Conservation (phyloP, 495 filamentous ascomycete genomes). For the Aspergillus homomorphus region DNA sequence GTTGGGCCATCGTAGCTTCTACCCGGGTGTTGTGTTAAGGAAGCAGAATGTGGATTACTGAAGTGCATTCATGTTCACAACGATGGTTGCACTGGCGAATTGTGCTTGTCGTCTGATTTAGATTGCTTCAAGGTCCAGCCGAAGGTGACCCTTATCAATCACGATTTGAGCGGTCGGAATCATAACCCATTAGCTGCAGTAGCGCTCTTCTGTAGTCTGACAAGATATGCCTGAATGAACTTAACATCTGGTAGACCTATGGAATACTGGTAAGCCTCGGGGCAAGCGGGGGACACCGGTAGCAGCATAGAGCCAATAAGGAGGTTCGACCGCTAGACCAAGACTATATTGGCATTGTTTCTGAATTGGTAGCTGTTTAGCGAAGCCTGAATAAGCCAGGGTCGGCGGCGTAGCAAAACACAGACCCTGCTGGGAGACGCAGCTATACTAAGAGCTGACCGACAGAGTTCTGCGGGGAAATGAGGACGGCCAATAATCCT, state of each 20-base stretch:
- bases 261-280: neutral
- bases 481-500: too few relatives aligned
- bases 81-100: too few relatives aligned
- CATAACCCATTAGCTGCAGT: neutral
- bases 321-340: neutral
- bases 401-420: too few relatives aligned
- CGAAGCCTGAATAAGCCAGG: too few relatives aligned
- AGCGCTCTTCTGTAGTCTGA: neutral
- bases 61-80: too few relatives aligned
- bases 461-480: neutral
- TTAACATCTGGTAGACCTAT: neutral
- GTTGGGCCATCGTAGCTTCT: too few relatives aligned
- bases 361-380: neutral
- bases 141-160: neutral
- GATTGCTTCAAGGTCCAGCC: too few relatives aligned
- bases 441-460: neutral
- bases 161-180: neutral
- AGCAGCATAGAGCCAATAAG: neutral
- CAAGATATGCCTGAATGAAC: neutral
- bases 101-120: too few relatives aligned
- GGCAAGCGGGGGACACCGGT: too few relatives aligned
- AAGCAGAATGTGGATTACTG: too few relatives aligned
- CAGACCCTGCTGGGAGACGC: neutral
- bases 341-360: neutral
- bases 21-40: too few relatives aligned